Evolutionary conservation across 805 yeast genomes (phyloP), one percentile per base, ranked within the genome.

Genomic region (Saccharomycopsis selenospora): DNA sequence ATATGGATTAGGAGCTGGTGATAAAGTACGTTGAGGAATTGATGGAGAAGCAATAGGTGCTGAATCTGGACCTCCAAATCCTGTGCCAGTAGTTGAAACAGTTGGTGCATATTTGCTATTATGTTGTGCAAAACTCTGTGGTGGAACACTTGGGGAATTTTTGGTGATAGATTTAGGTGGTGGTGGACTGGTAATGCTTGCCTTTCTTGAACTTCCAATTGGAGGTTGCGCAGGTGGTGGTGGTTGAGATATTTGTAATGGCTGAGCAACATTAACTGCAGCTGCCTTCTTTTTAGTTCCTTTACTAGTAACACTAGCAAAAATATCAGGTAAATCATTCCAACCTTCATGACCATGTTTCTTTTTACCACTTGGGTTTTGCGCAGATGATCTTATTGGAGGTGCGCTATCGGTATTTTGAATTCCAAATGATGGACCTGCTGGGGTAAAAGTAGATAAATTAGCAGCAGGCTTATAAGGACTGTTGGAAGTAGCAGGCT

Each of bases 321-420:
- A 73, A 7, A 71, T 65, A 8, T 76, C 71, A 44, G 88, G 87
- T 52, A 82, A 65, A 59, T 80, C 86, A 57, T 80, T 81, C 87
- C 88, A 81, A 3, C 86, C 87, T 33, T 80, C 85, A 33, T 75
- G 75, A 40, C 77, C 77, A 47, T 63, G 65, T 49, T 71, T 73
- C 36, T 51, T 54, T 7, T 46, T 43, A n/a, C 51, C 56, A 56
- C 55, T 56, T 23, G 61, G 64, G 42, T 52, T 56, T 52, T 46
- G 56, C 38, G 50, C 25, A 17, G 52, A 43, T 17, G 49, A 43
- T 7, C 38, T 7, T 17, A 7, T 20, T n/a, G 38, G 28, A 26
- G 47, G 42, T 5, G 53, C 41, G n/a, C n/a, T n/a, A n/a, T 43
- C 40, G 40, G 33, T 24, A 28, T n/a, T n/a, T n/a, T n/a, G n/a